Evolutionary conservation across 2,329 filamentous ascomycete species (phyloP), one percentile per base, ranked within the genome.

Genomic region (Aspergillus aculeatinus): DNA sequence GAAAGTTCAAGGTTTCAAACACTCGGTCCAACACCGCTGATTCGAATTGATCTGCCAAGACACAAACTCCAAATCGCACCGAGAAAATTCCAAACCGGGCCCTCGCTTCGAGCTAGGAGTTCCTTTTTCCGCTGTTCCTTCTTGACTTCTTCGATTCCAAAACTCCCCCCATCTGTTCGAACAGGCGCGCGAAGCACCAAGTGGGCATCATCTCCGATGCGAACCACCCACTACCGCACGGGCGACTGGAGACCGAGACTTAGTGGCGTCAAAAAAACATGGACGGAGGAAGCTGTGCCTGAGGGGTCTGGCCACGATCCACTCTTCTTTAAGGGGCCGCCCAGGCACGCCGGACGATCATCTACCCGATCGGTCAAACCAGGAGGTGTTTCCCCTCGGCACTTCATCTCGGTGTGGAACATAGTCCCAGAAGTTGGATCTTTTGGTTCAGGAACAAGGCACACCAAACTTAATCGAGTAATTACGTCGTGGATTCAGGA

Each of bases 381-480:
- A 44, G 39, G 39, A 44, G 39, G 16, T 44, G n/a, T 44, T 44
- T 44, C 10, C 39, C 39, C 39, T 44, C 16, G n/a, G n/a, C 39
- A 16, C 16, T n/a, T 44, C 16, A 5, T 44, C n/a, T n/a, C 39
- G 16, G 16, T n/a, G 39, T 44, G 39, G 39, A 44, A 9, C 14
- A 44, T 3, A 44, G 3, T 7, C 39, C 39, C 39, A 44, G 14
- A 44, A 44, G 39, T 44, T 44, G 39, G 21, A 11, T 25, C n/a
- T 19, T 27, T n/a, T 23, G 51, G 35, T 42, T 53, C 51, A 53
- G 51, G 51, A 53, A 53, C 51, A 44, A 44, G 51, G 33, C 51
- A 29, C 33, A 23, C 23, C 51, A 23, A 33, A 19, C 49, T 11
- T 16, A n/a, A n/a, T 25, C 31, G 21, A 53, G 33, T 25, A 53